Evolutionary conservation across 495 filamentous ascomycete species (phyloP).

Genomic region (Lasiosphaeria hispida): DNA sequence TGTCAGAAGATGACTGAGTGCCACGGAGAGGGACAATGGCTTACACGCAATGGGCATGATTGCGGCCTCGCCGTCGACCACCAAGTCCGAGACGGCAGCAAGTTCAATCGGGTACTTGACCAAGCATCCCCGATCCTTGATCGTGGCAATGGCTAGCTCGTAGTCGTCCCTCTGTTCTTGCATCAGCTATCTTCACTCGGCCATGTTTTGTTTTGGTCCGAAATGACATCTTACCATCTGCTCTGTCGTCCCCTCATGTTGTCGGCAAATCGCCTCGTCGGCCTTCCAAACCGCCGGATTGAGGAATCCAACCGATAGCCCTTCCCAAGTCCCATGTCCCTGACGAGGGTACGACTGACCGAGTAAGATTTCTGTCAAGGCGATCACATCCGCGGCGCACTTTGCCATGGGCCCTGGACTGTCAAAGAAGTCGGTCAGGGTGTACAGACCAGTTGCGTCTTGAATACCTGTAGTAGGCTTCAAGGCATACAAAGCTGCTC

Average conservation of each 20-base stretch:
- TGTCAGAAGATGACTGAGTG: not conserved
- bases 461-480: slow-evolving; percentile 17
- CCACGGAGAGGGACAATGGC: not conserved
- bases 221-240: slow-evolving; percentile 26
- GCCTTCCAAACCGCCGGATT: slow-evolving; percentile 28
- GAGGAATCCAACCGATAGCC: slow-evolving; percentile 26
- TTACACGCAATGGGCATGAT: slow-evolving; percentile 28
- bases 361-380: slow-evolving; percentile 24
- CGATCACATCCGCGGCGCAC: slow-evolving; percentile 23
- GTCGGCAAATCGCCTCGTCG: slow-evolving; percentile 9
- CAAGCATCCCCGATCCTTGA: not conserved
- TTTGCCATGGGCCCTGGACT: slow-evolving; percentile 38
- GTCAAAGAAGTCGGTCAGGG: slow-evolving; percentile 28
- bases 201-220: not conserved
- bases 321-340: slow-evolving; percentile 14
- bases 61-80: slow-evolving; percentile 15
- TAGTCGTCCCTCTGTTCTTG: slow-evolving; percentile 12
- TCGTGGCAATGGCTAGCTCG: not conserved
- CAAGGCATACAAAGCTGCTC: slow-evolving; percentile 42
- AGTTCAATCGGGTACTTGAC: slow-evolving; percentile 13
- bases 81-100: slow-evolving; percentile 3
- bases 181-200: not conserved
- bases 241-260: slow-evolving; percentile 17
- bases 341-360: not conserved
- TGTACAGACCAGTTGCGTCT: slow-evolving; percentile 13